Percentiles rank a stretch among this genome's conserved stretches.
Evolutionary conservation across 768 basidiomycete species (phyloP).

Genomic region (Mycena vitilis): DNA sequence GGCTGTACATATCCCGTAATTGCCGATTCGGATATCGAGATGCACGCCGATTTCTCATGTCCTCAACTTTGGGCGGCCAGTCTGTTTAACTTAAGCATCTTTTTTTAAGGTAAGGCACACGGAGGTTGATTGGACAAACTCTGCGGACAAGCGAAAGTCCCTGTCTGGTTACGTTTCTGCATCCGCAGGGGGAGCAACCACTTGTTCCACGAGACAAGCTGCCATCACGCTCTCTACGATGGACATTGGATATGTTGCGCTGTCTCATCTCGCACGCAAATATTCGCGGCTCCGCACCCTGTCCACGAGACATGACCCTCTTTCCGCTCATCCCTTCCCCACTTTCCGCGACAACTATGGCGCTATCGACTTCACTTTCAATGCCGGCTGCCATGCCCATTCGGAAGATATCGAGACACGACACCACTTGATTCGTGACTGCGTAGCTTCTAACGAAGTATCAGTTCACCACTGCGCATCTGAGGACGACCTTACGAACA

Average conservation of each 20-base stretch:
- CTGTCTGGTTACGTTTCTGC: constrained; percentile 50
- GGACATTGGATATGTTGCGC: constrained; percentile 55
- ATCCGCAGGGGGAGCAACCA: constrained; percentile 43
- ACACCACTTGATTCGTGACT: constrained; percentile 45
- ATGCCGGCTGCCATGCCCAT: constrained; percentile 20
- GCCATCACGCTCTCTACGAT: constrained; percentile 33
- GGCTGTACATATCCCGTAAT: constrained; percentile 27
- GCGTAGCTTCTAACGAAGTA: constrained; percentile 38
- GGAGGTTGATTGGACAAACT: constrained; percentile 45
- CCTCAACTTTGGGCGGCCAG: too few relatives aligned
- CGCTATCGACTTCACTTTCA: constrained; percentile 24
- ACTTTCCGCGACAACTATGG: constrained; percentile 46
- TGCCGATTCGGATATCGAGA: not conserved
- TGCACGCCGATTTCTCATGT: constrained; percentile 4
- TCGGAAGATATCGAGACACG: constrained; percentile 48
- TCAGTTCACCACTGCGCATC: constrained; percentile 41
- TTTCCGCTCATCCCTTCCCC: constrained; percentile 17
- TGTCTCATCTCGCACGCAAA: constrained; percentile 44
- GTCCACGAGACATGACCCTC: constrained; percentile 30
- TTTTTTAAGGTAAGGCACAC: too few relatives aligned
- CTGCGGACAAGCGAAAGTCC: constrained; percentile 39
- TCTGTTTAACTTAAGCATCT: too few relatives aligned
- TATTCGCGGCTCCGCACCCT: too few relatives aligned
- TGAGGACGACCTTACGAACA: constrained; percentile 42
- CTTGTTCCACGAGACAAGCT: constrained; percentile 48